Conservation (phyloP, 2,329 filamentous ascomycete species). For the Alternaria burnsii region DNA sequence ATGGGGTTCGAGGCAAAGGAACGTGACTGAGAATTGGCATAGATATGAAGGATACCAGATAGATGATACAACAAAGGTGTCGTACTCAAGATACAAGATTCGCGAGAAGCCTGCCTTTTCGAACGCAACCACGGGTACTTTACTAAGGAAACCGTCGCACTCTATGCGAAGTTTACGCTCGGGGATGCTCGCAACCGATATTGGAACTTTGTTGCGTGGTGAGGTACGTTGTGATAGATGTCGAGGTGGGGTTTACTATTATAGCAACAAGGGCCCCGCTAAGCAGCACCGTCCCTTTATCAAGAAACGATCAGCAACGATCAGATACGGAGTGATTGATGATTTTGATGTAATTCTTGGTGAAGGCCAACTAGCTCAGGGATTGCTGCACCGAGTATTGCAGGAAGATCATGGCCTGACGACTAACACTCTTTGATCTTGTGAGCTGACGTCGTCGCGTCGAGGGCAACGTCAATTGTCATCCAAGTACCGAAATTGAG, state of each 20-base stretch:
- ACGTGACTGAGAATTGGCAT: not conserved
- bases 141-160: not conserved
- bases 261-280: slow-evolving; percentile 7
- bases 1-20: not conserved
- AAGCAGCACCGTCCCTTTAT: slow-evolving; percentile 2
- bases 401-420: not conserved
- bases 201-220: not conserved
- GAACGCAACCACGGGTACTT: too few relatives aligned
- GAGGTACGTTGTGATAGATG: not conserved
- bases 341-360: not conserved
- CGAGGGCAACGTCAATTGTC: not conserved
- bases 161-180: too few relatives aligned
- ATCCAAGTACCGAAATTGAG: not conserved
- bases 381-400: not conserved
- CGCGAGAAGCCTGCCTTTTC: not conserved
- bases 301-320: not conserved
- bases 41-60: too few relatives aligned
- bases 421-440: not conserved
- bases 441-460: not conserved
- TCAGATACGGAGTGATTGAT: not conserved
- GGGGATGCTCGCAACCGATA: not conserved
- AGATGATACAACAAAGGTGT: not conserved
- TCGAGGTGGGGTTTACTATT: slow-evolving; percentile 10
- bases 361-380: not conserved
- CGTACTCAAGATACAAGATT: not conserved